Evolutionary conservation across 495 filamentous ascomycete species (phyloP).

Genomic region (Parmelia sp.): DNA sequence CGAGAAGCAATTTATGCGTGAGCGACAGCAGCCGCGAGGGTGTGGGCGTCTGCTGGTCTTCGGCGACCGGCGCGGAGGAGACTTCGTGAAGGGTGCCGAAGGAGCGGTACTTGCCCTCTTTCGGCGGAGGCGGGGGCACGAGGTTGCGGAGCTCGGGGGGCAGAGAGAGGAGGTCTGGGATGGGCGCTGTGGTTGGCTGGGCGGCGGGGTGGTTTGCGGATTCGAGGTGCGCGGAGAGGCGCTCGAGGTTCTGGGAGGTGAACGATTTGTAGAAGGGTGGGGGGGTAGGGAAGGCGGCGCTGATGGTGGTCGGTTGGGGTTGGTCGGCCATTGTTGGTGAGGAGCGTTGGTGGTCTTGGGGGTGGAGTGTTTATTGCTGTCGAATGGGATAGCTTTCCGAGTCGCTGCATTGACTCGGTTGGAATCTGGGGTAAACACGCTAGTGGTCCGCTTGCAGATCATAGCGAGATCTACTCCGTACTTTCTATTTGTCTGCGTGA

Average conservation of each 20-base stretch:
- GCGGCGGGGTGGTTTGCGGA: constrained; percentile 33
- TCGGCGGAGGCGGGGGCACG: constrained; percentile 70
- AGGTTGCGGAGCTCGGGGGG: constrained; percentile 72
- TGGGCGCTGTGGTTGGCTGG: constrained; percentile 4
- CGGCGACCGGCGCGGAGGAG: constrained; percentile 60
- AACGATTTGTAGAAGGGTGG: constrained; percentile 89
- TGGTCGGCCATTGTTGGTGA: constrained; percentile 45
- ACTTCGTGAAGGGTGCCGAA: constrained; percentile 64
- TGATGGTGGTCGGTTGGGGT: constrained; percentile 39
- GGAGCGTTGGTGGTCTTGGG: neutral
- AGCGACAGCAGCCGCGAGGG: constrained; percentile 67
- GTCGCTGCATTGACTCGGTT: neutral
- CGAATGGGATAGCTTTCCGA: neutral
- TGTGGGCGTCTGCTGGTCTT: constrained; percentile 47
- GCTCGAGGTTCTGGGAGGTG: constrained; percentile 66
- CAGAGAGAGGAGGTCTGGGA: constrained; percentile 48
- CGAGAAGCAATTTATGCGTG: constrained; percentile 73
- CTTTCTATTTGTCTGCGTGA: no score
- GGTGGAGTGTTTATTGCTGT: neutral
- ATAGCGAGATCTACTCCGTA: no score
- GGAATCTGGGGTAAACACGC: constrained; percentile 15
- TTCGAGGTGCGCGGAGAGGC: constrained; percentile 48
- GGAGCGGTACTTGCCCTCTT: constrained; percentile 60
- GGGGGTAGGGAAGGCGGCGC: constrained; percentile 70
- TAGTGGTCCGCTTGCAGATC: constrained; percentile 3